Percentiles rank a stretch among this genome's conserved stretches.
phyloP scores from a whole-genome alignment of 2,329 filamentous ascomycete species.

The Clonostachys sp. region DNA sequence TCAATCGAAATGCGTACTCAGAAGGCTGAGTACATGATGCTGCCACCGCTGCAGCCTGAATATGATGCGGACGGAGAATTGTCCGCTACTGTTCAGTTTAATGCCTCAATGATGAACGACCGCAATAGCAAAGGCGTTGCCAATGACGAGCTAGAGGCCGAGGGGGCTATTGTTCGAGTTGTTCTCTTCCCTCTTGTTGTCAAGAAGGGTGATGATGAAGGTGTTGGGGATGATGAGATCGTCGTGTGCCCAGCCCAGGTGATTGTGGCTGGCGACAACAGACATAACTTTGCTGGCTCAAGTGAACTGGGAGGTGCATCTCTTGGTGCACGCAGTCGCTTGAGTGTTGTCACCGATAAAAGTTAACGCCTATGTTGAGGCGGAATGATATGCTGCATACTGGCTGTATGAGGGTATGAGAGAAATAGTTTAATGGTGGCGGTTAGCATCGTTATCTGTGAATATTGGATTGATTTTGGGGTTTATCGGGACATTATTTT shows the following conservation, averaged over 20 bases:
- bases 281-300: constrained; percentile 35
- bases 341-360: constrained; percentile 28
- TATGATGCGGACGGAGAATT: constrained; percentile 93
- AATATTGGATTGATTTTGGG: not conserved
- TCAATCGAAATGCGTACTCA: constrained; percentile 97
- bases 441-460: not conserved
- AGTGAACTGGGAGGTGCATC: constrained; percentile 48
- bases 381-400: too few relatives aligned
- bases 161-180: constrained; percentile 76
- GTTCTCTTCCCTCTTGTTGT: constrained; percentile 96
- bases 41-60: constrained; percentile 88
- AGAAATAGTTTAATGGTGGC: too few relatives aligned
- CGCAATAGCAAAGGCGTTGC: constrained; percentile 61
- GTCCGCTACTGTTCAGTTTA: constrained; percentile 83
- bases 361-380: too few relatives aligned
- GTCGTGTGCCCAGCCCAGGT: constrained; percentile 96
- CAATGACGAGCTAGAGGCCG: constrained; percentile 76
- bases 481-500: too few relatives aligned
- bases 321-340: constrained; percentile 27
- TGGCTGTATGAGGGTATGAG: too few relatives aligned
- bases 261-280: constrained; percentile 58
- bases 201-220: constrained; percentile 87
- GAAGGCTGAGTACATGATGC: constrained; percentile 96
- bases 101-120: constrained; percentile 92
- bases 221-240: constrained; percentile 86